Base-by-base conservation (phyloP, 2,329 filamentous ascomycete genomes). In the Chrysoporthe deuterocubensis region DNA sequence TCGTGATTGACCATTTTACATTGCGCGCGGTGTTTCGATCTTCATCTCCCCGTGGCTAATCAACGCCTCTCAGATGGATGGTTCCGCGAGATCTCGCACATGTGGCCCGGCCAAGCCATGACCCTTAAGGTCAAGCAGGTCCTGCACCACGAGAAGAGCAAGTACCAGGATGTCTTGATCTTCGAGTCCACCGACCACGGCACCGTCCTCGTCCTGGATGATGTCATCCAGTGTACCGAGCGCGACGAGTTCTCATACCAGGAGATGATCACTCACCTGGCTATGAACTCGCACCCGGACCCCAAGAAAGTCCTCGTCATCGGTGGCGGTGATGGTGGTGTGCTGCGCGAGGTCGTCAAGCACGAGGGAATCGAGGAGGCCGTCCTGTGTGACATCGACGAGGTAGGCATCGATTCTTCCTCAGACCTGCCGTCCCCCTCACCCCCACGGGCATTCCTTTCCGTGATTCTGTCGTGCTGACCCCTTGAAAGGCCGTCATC, bases 191-290 rank as follows among this genome's bases (percentile, higher is more conserved):
- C 91, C 85, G 90, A 98, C 87, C 92, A 98, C 81, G 96, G 96
- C 81, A 97, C 90, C 78, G 95, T 98, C 70, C 88, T 99, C 68
- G 95, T 99, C 71, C 89, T 99, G 74, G 96, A 99, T 88, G 98
- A 98, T 80, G 96, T 97, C 80, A 97, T 99, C 81, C 96, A 99
- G 84, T 94, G 90, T 88, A 98, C 96, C 74, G 96, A 99, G 89
- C 91, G 95, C 73, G 94, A 99, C 79, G 96, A 99, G 86, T 99
- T 98, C 87, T 93, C 94, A 76, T 97, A 97, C 89, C 96, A 99
- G 87, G 96, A 99, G 89, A 99, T 99, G 96, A 99, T 99, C 83
- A 94, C 95, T 75, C 94, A 99, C 84, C 88, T 99, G 74, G 96
- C 94, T 83, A 93, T 99, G 91, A 96, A 97, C 89, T 93, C 95